phyloP scores from a whole-genome alignment of 352 stramenopile genomes.

The Phytopythium kandeliae region DNA sequence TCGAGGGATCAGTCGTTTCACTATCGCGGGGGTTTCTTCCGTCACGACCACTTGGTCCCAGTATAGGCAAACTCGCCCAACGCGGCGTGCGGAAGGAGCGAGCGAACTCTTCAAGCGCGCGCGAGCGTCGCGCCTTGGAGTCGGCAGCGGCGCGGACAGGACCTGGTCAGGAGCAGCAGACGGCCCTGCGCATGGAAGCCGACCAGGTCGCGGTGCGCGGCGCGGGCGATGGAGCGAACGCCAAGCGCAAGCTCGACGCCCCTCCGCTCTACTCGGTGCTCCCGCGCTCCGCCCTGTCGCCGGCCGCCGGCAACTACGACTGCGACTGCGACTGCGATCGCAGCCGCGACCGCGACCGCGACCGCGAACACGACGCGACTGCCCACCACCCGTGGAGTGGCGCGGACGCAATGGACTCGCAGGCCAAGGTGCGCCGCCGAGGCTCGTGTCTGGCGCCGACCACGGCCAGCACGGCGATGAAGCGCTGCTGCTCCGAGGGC shows the following conservation, averaged over 20 bases:
- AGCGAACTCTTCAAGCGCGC: conserved; percentile 10
- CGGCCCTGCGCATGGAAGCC: conserved; percentile 3
- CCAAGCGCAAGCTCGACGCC: conserved; percentile 66
- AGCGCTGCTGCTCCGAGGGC: conserved; percentile 58
- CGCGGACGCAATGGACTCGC: conserved; percentile 29
- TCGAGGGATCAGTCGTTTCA: background rate
- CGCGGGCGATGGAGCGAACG: conserved; percentile 33
- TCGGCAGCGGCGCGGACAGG: background rate
- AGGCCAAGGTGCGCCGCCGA: conserved; percentile 47
- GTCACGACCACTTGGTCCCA: background rate
- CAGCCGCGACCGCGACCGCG: no score
- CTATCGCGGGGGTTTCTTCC: no score
- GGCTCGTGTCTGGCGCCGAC: conserved; percentile 20
- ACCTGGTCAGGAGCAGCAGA: no score
- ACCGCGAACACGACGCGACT: no score
- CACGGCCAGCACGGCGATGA: conserved; percentile 26
- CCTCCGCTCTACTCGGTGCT: conserved; percentile 8
- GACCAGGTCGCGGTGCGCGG: conserved; percentile 16
- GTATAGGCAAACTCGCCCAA: no score
- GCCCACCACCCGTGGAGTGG: conserved; percentile 17
- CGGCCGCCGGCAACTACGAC: conserved; percentile 7
- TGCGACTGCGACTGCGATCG: no score
- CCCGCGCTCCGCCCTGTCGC: conserved; percentile 5
- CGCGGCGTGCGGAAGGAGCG: background rate
- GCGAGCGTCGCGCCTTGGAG: background rate